Evolutionary conservation across 768 basidiomycete genomes (phyloP).

Genomic region (Naganishia randhawae): DNA sequence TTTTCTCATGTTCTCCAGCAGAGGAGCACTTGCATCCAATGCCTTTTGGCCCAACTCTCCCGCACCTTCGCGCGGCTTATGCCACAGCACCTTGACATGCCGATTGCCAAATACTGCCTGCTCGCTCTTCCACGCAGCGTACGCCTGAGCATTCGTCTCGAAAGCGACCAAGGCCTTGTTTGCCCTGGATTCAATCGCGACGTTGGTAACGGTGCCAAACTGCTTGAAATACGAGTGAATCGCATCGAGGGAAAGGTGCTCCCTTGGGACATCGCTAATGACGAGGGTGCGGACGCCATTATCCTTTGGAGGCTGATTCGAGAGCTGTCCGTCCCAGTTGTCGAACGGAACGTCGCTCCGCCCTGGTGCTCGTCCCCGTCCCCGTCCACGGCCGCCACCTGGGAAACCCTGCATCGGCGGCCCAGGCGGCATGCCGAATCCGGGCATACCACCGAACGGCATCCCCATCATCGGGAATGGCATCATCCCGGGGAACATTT

Average conservation of each 20-base stretch:
- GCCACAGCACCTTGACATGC: slow-evolving; percentile 95
- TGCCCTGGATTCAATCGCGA: slow-evolving; percentile 71
- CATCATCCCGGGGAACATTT: slow-evolving; percentile 7
- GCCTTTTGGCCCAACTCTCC: slow-evolving; percentile 72
- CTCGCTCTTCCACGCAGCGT: slow-evolving; percentile 84
- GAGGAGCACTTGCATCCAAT: slow-evolving; percentile 73
- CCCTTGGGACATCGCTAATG: slow-evolving; percentile 87
- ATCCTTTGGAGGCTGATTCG: slow-evolving; percentile 42
- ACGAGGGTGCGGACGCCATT: slow-evolving; percentile 57
- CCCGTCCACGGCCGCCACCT: slow-evolving; percentile 33
- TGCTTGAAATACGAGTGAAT: slow-evolving; percentile 86
- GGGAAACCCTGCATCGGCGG: slow-evolving; percentile 26
- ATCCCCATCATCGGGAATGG: slow-evolving; percentile 36
- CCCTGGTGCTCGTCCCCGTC: slow-evolving; percentile 31
- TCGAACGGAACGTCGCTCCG: slow-evolving; percentile 33
- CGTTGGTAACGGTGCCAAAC: slow-evolving; percentile 87
- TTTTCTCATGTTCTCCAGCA: slow-evolving; percentile 63
- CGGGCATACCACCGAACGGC: slow-evolving; percentile 48
- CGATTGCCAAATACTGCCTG: slow-evolving; percentile 92
- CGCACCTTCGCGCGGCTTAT: slow-evolving; percentile 85
- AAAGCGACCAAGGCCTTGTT: slow-evolving; percentile 86
- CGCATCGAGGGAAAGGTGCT: slow-evolving; percentile 69
- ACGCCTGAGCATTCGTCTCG: slow-evolving; percentile 73
- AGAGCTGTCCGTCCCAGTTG: slow-evolving; percentile 31
- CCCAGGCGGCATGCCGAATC: slow-evolving; percentile 31